Evolutionary conservation across 208 protist genomes (phyloP).

Genomic region (Wallacemonas sp.): DNA sequence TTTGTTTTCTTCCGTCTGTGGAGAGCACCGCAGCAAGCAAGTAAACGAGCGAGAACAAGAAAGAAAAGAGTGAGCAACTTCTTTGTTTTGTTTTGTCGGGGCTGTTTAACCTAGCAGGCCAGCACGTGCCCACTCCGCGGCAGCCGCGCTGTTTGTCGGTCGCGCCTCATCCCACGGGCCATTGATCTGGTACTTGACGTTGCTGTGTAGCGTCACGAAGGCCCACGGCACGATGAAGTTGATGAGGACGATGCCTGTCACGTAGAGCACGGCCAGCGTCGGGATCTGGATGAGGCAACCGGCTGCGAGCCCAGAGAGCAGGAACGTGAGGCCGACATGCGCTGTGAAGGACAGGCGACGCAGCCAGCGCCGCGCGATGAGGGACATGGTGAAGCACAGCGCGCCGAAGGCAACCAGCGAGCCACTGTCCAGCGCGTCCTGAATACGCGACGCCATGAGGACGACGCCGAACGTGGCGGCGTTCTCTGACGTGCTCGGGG

Average conservation of each 20-base stretch:
- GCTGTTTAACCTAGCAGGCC: slow-evolving; percentile 54
- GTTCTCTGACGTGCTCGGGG: slow-evolving; percentile 78
- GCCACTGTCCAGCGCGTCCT: slow-evolving; percentile 56
- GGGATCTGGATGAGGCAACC: slow-evolving; percentile 61
- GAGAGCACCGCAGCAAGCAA: too few relatives aligned
- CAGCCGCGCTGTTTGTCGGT: slow-evolving; percentile 90
- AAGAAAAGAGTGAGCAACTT: too few relatives aligned
- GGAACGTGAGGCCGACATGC: slow-evolving; percentile 68
- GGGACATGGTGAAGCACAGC: slow-evolving; percentile 85
- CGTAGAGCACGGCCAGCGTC: slow-evolving; percentile 63
- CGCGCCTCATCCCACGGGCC: slow-evolving; percentile 93
- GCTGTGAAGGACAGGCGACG: slow-evolving; percentile 53
- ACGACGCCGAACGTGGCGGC: slow-evolving; percentile 80
- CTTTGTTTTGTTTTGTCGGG: too few relatives aligned
- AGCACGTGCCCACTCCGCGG: slow-evolving; percentile 89
- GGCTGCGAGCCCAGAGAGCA: slow-evolving; percentile 54
- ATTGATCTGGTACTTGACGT: slow-evolving; percentile 88
- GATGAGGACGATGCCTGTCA: slow-evolving; percentile 44
- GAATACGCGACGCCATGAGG: slow-evolving; percentile 86
- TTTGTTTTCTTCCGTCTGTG: too few relatives aligned
- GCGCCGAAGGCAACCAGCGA: slow-evolving; percentile 84
- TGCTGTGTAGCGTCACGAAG: slow-evolving; percentile 78
- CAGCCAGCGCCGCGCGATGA: slow-evolving; percentile 72
- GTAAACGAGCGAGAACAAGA: too few relatives aligned
- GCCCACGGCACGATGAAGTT: slow-evolving; percentile 78